These are phyloP conservation scores for Henckelia pumila DNA, from an alignment of 257 asterid genomes.

Conservation along the genomic window DNA sequence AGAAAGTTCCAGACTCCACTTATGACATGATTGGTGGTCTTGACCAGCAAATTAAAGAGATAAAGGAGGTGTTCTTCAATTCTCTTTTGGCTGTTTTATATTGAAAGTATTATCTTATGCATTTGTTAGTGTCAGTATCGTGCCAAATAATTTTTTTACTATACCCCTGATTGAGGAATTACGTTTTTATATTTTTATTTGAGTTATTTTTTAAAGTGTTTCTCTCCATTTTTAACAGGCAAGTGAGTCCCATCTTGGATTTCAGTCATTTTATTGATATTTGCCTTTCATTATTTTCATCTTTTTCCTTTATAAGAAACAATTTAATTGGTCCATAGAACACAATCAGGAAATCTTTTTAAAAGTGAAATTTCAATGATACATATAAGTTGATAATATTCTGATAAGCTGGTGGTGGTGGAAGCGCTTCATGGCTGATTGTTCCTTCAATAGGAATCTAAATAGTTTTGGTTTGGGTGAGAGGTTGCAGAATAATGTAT, in stretches of 20 bases:
- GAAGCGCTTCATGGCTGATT: not conserved
- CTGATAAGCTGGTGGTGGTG: not conserved
- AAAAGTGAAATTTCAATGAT: not conserved
- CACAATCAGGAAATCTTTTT: not conserved
- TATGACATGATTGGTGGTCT: constrained; percentile 99
- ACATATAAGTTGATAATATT: too few relatives aligned
- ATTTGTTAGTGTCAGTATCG: too few relatives aligned
- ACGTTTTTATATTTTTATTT: not conserved
- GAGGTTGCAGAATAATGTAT: constrained; percentile 2
- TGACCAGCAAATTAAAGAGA: constrained; percentile 71
- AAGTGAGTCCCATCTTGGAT: not conserved
- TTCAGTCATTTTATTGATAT: too few relatives aligned
- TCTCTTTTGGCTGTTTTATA: constrained; percentile 18
- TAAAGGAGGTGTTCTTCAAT: constrained; percentile 43
- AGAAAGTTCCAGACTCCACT: constrained; percentile 94
- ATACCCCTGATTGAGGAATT: constrained; percentile 9
- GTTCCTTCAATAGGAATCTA: not conserved
- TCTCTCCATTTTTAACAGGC: not conserved
- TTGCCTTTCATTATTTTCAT: not conserved
- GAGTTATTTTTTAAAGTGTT: not conserved
- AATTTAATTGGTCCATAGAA: not conserved
- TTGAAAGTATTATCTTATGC: not conserved
- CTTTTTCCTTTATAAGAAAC: not conserved
- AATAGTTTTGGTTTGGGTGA: not conserved
- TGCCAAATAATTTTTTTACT: not conserved